These are phyloP conservation scores for Crinitomyces ghanaensis DNA, from an alignment of 805 yeast genomes.

Conservation along the genomic window DNA sequence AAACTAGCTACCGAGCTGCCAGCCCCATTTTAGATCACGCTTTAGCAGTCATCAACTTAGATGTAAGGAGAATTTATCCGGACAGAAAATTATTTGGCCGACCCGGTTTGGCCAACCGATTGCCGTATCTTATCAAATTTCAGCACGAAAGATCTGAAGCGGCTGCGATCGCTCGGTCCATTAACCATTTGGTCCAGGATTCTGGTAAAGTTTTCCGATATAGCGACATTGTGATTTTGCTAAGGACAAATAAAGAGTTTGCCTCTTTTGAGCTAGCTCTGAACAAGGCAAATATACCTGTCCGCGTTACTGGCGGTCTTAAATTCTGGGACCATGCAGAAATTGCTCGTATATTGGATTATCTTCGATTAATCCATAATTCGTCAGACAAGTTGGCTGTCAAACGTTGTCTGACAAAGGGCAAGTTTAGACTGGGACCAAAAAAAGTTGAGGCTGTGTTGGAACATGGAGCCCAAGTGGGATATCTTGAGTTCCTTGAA, in stretches of 20 bases:
- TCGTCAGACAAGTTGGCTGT: slow-evolving; percentile 51
- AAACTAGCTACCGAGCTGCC: slow-evolving; percentile 75
- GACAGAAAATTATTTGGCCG: slow-evolving; percentile 5
- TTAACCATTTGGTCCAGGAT: slow-evolving; percentile 35
- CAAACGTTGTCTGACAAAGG: no score
- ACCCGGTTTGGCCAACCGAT: not conserved
- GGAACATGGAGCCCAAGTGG: no score
- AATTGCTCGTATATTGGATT: slow-evolving; percentile 49
- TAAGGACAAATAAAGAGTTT: no score
- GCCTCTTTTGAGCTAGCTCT: slow-evolving; percentile 57
- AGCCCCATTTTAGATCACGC: slow-evolving; percentile 52
- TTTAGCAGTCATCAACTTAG: slow-evolving; percentile 53
- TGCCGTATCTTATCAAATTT: slow-evolving; percentile 28
- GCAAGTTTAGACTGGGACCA: no score
- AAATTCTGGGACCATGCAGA: slow-evolving; percentile 76
- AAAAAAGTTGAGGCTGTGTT: no score
- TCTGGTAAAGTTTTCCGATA: slow-evolving; percentile 35
- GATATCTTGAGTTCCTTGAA: no score
- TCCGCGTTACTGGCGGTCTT: slow-evolving; percentile 55
- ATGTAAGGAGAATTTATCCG: slow-evolving; percentile 22
- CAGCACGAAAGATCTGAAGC: slow-evolving; percentile 44
- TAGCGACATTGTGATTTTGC: slow-evolving; percentile 62
- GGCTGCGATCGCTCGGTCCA: slow-evolving; percentile 42
- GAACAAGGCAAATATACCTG: slow-evolving; percentile 45
- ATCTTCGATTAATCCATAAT: slow-evolving; percentile 49